phyloP scores from a whole-genome alignment of 805 yeast species.

The Kazachstania psychrophila region DNA sequence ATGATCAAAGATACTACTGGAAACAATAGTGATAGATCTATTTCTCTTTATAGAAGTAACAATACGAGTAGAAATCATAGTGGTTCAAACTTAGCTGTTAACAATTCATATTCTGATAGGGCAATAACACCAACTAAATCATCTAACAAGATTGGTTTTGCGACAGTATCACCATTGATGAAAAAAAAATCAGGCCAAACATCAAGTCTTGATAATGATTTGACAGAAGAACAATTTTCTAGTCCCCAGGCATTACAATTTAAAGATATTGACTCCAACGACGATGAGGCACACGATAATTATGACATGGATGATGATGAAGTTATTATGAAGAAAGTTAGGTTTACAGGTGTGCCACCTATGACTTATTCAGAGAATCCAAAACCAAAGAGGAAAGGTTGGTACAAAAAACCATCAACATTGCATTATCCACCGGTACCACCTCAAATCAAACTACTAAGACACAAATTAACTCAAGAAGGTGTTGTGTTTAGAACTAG shows the following conservation, averaged over 20 bases:
- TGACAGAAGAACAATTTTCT: neutral
- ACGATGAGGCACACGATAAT: neutral
- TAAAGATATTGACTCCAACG: neutral
- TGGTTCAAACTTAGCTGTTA: neutral
- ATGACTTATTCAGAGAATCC: conserved; percentile 25
- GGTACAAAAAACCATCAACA: conserved; percentile 31
- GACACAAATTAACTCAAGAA: conserved; percentile 23
- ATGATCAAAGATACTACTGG: conserved; percentile 2
- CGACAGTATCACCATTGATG: neutral
- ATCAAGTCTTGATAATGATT: neutral
- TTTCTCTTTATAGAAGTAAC: neutral
- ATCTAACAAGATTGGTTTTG: neutral
- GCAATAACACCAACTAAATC: neutral
- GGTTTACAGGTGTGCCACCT: conserved; percentile 31
- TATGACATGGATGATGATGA: neutral
- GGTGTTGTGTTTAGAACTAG: conserved; percentile 29
- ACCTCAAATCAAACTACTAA: conserved; percentile 9
- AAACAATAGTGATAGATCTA: neutral
- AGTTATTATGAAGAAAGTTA: conserved; percentile 21
- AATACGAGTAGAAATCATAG: conserved; percentile 1
- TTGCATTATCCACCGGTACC: conserved; percentile 29
- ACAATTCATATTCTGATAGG: neutral
- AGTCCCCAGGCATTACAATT: conserved; percentile 2
- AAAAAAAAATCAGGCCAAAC: neutral
- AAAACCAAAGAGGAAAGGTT: conserved; percentile 28